A percentile compares a stretch with the other conserved stretches of the same genome.
Evolutionary conservation across 75 land plant species (phyloP).

Genomic region (Adiantum capillusveneris): DNA sequence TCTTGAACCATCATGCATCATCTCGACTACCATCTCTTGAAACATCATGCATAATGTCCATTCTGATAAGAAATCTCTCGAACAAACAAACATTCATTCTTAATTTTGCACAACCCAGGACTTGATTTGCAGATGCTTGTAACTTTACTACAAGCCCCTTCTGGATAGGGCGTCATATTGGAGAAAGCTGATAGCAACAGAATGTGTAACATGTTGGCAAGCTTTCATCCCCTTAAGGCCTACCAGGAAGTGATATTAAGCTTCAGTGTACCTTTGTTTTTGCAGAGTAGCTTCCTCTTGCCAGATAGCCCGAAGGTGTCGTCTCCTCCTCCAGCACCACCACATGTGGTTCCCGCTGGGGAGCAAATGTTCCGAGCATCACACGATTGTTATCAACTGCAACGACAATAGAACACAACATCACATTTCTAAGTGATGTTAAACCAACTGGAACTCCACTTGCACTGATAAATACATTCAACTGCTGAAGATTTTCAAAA

Average conservation of each 20-base stretch:
- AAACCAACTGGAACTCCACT: background rate
- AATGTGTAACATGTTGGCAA: background rate
- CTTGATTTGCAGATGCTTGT: too few species aligned
- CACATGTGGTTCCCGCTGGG: slow-evolving; percentile 33
- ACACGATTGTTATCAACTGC: slow-evolving; percentile 28
- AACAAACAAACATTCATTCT: too few species aligned
- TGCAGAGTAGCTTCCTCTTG: slow-evolving; percentile 37
- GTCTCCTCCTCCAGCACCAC: slow-evolving; percentile 32
- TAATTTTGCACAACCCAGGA: too few species aligned
- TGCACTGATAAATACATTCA: slow-evolving; percentile 2
- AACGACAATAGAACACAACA: background rate
- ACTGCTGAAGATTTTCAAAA: background rate
- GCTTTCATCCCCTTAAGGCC: background rate
- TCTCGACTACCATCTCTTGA: too few species aligned
- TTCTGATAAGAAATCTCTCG: too few species aligned
- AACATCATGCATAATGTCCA: too few species aligned
- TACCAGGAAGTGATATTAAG: background rate
- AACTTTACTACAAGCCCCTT: too few species aligned
- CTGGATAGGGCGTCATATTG: background rate
- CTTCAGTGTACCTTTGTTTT: slow-evolving; percentile 21
- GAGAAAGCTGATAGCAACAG: background rate
- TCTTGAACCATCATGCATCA: too few species aligned
- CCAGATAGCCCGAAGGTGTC: slow-evolving; percentile 36
- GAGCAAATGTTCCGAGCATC: slow-evolving; percentile 44
- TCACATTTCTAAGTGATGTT: too few species aligned